Base-by-base conservation (phyloP, 2,329 filamentous ascomycete genomes). In the Paecilomyces formosus region DNA sequence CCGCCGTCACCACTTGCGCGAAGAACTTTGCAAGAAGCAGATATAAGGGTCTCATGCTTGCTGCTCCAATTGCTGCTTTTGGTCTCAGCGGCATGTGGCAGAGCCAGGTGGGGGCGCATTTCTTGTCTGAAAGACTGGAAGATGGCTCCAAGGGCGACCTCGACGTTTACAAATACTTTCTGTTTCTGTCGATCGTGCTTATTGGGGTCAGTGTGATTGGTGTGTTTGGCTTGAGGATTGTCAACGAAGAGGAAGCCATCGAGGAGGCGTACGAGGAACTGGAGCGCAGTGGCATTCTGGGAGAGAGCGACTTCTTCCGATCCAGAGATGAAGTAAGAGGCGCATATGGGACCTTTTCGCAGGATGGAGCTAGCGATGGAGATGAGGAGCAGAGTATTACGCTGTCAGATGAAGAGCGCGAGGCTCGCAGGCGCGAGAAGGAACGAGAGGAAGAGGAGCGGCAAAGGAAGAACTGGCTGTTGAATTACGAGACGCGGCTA, bases 1-100 rank as follows among this genome's bases (percentile, higher is more conserved):
- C 87, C 55, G 88, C 91, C 1, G 88, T 99, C n/a, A 93, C 93
- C 6, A 96, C 93, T 0, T 96, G 92, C 70, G 94, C 94, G 35
- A 99, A 99, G 85, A 99, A 97, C 76, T 99, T 97, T 76, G 92
- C 92, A 54, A 86, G 88, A 61, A 91, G 92, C 3, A 89, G 88
- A 68, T 88, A 95, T 68, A 88, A 93, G 67, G 94, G 94, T 0
- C 78, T 99, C 55, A 93, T 95, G 60, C 81, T 99, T 57, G 92
- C 93, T 1, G 82, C 90, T 60, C 94, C 94, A 1, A 97, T 97
- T 71, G 91, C 94, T 0, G 88, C 90, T 6, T 96, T 97, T 71
- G 94, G 94, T 0, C 75, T 99, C 58, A 96, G 92, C 69, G 92
- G 92, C 54, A 93, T 99, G 88, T 96, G 94, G 89, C 82, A 94